Evolutionary conservation across 2,329 filamentous ascomycete genomes (phyloP).

Genomic region (Fonsecaea nubica): DNA sequence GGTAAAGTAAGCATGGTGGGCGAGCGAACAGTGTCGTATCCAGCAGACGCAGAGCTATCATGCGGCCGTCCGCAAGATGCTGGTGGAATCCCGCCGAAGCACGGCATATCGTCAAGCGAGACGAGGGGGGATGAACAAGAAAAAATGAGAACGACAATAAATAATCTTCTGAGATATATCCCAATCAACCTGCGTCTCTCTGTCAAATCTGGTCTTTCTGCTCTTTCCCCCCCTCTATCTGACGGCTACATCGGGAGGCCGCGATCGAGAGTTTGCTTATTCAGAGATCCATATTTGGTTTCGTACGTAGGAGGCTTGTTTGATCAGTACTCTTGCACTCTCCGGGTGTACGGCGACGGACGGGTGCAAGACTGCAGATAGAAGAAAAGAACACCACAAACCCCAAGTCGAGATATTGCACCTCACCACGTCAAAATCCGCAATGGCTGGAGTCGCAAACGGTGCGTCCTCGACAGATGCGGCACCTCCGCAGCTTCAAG

Average conservation of each 20-base stretch:
- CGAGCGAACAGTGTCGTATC: too few relatives aligned
- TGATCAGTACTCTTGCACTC: not conserved
- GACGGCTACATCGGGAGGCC: not conserved
- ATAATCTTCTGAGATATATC: not conserved
- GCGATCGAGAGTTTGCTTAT: not conserved
- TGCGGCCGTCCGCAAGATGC: slow-evolving; percentile 17
- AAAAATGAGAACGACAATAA: not conserved
- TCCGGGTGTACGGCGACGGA: not conserved
- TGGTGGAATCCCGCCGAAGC: slow-evolving; percentile 28
- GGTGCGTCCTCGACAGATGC: not conserved
- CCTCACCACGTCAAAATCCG: not conserved
- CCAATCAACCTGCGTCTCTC: not conserved
- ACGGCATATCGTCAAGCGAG: slow-evolving; percentile 7
- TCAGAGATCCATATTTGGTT: not conserved
- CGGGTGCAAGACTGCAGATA: not conserved
- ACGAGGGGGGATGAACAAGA: not conserved
- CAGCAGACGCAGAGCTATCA: not conserved
- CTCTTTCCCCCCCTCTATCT: not conserved
- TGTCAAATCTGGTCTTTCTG: not conserved
- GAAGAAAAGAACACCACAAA: not conserved
- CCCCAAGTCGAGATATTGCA: not conserved
- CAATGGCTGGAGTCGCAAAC: slow-evolving; percentile 5
- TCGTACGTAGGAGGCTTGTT: not conserved
- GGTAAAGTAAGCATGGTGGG: slow-evolving; percentile 13
- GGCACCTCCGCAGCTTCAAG: not conserved